Evolutionary conservation across 1,284 basidiomycete genomes (phyloP), one percentile per base, ranked within the genome.

Genomic region (Marasmius sp.): DNA sequence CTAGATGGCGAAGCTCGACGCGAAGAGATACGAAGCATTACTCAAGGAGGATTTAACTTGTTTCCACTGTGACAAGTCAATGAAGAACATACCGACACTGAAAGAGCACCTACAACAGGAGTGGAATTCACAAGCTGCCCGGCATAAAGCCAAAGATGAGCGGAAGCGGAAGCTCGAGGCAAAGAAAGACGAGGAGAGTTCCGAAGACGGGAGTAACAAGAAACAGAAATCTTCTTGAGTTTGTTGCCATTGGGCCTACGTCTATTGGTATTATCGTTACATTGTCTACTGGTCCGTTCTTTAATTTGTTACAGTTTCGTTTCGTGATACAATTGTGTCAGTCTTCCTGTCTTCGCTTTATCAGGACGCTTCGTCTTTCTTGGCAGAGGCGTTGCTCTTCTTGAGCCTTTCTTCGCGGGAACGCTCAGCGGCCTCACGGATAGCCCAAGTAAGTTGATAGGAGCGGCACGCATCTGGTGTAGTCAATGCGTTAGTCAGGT

Each of bases 371-470:
- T 68, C 69, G 16, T 65, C 62, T 58, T 62, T 47, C 58, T 61
- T 43, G 9, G 54, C 56, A 45, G 61, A 22, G 16, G 53, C 57
- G 33, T 56, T 36, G 55, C 60, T 61, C 45, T 18, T 55, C 34
- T 51, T 47, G 22, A 61, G 61, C 61, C 67, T 76, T 49, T 69
- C 68, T 4, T 68, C 74, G 37, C 81, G 80, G 57, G 84, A 84
- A 45, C 76, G 78, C 74, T 94, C 92, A 67, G 87, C 87, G 34
- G 92, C 90, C 65, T 85, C 80, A 54, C 92, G 88, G 71, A 95
- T 94, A 27, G 93, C 91, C 92, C 92, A 93, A 45, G 92, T 92
- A 61, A 95, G 81, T 71, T 95, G 88, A 69, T 96, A 97, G 10
- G 93, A 89, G 78, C 86, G 89, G 70, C 88, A 89, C 27, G 94